phyloP scores from a whole-genome alignment of 73 alveolate genomes.

The Tetrahymena malaccensis region DNA sequence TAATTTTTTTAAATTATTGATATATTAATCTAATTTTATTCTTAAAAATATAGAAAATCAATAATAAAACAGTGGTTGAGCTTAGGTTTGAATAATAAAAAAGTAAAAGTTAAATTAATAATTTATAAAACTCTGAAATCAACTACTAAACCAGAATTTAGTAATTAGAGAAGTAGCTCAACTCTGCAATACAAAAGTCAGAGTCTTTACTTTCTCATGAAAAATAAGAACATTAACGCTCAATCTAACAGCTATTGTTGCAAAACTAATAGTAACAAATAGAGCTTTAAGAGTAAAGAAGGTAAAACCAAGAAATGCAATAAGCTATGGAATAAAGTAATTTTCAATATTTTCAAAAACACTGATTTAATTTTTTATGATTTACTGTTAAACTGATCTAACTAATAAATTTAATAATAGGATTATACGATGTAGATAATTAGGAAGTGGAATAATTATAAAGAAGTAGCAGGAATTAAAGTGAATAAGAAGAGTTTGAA shows the following conservation, averaged over 20 bases:
- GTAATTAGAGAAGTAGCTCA: not conserved
- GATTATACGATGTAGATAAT: not conserved
- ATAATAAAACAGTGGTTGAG: not conserved
- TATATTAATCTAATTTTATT: not conserved
- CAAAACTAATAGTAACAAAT: not conserved
- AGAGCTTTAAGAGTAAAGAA: not conserved
- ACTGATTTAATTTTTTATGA: too few species aligned
- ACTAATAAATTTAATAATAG: not conserved
- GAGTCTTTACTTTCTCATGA: not conserved
- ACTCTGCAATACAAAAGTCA: not conserved
- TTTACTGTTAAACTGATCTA: not conserved
- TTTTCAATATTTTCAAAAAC: not conserved
- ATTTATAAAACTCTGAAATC: not conserved
- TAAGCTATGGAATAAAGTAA: not conserved
- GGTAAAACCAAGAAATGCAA: not conserved
- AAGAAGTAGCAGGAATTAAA: not conserved
- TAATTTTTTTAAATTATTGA: not conserved
- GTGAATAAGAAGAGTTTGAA: not conserved
- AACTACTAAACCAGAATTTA: not conserved
- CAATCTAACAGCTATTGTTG: not conserved
- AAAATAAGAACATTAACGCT: not conserved
- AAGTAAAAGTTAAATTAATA: not conserved
- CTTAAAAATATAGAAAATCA: not conserved
- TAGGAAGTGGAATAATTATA: not conserved
- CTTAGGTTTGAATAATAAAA: not conserved